Evolutionary conservation across 176 grass and related monocot species (phyloP).

Genomic region (Miscanthus lutarioriparius): DNA sequence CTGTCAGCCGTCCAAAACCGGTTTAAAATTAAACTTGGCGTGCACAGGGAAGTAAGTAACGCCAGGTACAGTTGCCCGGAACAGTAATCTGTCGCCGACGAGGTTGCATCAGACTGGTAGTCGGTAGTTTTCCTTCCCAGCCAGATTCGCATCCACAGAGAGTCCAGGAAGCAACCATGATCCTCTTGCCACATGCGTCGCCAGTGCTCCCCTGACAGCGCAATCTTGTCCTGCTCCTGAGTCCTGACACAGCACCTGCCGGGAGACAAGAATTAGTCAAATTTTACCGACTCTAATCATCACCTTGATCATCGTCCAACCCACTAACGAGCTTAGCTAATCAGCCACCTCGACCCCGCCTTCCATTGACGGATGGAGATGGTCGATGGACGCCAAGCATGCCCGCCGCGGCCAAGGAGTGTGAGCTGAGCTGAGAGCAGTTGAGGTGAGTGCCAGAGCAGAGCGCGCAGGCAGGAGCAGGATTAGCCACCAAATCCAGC

Average conservation of each 20-base stretch:
- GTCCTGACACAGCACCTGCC: not conserved
- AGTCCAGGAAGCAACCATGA: slow-evolving; percentile 7
- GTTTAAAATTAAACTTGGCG: not conserved
- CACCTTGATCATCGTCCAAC: not conserved
- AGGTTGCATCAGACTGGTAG: slow-evolving; percentile 17
- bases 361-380: not conserved
- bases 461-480: not conserved
- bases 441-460: not conserved
- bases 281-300: not conserved
- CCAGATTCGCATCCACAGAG: not conserved
- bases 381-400: not conserved
- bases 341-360: not conserved
- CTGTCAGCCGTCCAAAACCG: slow-evolving; percentile 8
- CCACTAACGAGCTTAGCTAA: not conserved
- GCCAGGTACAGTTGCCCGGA: not conserved
- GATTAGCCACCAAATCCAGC: slow-evolving; percentile 30
- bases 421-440: not conserved
- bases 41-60: not conserved
- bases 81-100: not conserved
- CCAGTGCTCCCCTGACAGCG: not conserved
- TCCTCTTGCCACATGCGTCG: slow-evolving; percentile 5
- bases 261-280: not conserved
- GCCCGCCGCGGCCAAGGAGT: not conserved
- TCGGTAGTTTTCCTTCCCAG: slow-evolving; percentile 35
- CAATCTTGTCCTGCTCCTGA: not conserved